Conservation (phyloP, 306 rosid species). For the Pueraria montana region DNA sequence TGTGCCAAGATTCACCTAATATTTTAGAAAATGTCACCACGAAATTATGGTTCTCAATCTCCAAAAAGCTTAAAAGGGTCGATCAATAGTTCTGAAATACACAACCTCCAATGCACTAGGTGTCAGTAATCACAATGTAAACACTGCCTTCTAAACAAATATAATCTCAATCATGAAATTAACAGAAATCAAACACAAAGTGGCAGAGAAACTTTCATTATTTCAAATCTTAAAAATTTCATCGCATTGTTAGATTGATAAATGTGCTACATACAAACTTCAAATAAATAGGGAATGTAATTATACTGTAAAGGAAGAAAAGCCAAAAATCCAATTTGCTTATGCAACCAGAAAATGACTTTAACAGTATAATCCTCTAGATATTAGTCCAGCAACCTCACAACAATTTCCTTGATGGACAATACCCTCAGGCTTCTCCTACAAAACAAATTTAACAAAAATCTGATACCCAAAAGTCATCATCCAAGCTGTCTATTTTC, state of each 20-base stretch:
- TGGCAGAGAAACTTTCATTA: not conserved
- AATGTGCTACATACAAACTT: conserved; percentile 21
- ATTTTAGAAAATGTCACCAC: too few relatives aligned
- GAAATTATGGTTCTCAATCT: too few relatives aligned
- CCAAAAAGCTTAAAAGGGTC: too few relatives aligned
- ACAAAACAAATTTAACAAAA: conserved; percentile 42
- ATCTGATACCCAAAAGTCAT: conserved; percentile 55
- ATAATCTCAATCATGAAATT: not conserved
- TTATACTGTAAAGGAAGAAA: not conserved
- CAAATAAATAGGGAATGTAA: not conserved
- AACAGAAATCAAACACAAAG: not conserved
- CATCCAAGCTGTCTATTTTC: conserved; percentile 60
- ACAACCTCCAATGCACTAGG: too few relatives aligned
- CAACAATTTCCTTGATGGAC: too few relatives aligned
- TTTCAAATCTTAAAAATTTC: conserved; percentile 8
- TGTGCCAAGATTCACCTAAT: too few relatives aligned
- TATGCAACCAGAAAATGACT: not conserved
- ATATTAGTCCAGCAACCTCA: conserved; percentile 5
- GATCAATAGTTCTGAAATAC: too few relatives aligned
- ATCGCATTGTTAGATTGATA: conserved; percentile 9
- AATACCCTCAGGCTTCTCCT: too few relatives aligned
- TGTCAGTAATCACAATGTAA: too few relatives aligned
- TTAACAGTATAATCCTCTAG: not conserved
- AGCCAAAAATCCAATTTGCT: conserved; percentile 16
- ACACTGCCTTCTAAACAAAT: not conserved